Conservation (phyloP, 2,329 filamentous ascomycete species). For the Aaosphaeria arxii region DNA sequence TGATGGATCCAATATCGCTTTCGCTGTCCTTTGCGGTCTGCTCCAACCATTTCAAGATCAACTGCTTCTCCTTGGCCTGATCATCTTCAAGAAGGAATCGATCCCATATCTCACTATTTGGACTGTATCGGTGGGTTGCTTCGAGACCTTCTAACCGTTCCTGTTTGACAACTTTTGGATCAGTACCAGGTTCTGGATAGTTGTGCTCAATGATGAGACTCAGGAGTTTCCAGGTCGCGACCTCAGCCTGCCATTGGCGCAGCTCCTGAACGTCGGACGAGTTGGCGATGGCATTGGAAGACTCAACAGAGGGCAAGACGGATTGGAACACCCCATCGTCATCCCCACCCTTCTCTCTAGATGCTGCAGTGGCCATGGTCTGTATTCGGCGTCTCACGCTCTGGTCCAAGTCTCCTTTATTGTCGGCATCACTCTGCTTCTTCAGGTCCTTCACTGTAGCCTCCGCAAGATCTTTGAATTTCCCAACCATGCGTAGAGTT, state of each 20-base stretch:
- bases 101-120: slow-evolving; percentile 64
- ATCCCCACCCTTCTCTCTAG: slow-evolving; percentile 2
- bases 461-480: slow-evolving; percentile 51
- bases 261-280: slow-evolving; percentile 49
- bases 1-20: slow-evolving; percentile 71
- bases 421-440: slow-evolving; percentile 41
- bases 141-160: slow-evolving; percentile 28
- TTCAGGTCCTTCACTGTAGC: slow-evolving; percentile 47
- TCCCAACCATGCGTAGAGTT: slow-evolving; percentile 35
- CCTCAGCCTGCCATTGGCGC: slow-evolving; percentile 73
- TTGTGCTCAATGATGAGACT: slow-evolving; percentile 72
- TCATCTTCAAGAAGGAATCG: slow-evolving; percentile 73
- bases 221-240: slow-evolving; percentile 87
- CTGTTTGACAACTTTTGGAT: slow-evolving; percentile 30
- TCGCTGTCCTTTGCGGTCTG: slow-evolving; percentile 66
- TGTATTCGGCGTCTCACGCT: slow-evolving; percentile 32
- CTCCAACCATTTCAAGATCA: slow-evolving; percentile 84
- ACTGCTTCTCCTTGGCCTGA: slow-evolving; percentile 71
- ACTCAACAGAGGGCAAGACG: slow-evolving; percentile 13
- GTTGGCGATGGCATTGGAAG: slow-evolving; percentile 18
- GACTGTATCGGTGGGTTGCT: slow-evolving; percentile 50
- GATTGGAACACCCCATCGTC: slow-evolving; percentile 11
- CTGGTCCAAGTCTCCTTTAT: slow-evolving; percentile 26
- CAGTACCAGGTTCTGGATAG: slow-evolving; percentile 38
- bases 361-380: slow-evolving; percentile 18